Evolutionary conservation across 495 filamentous ascomycete genomes (phyloP), one percentile per base, ranked within the genome.

Genomic region (Talaromyces liani): DNA sequence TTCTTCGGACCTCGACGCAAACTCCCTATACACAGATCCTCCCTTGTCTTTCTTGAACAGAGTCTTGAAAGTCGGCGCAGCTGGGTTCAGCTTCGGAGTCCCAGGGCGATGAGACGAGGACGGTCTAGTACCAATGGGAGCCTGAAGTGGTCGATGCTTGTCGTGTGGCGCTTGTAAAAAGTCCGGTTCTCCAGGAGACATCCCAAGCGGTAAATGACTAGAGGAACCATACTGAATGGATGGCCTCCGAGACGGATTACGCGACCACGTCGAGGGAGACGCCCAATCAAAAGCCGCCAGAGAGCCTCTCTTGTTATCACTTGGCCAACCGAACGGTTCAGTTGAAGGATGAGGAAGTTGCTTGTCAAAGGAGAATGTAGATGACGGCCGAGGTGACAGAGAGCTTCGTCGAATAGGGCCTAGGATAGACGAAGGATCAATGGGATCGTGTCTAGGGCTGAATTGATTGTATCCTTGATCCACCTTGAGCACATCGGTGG

Each of bases 351-450:
- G 83, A 1, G 90, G 88, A 54, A 93, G 80, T 45, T 76, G 70
- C 41, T 83, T 83, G 59, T 94, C 91, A 58, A 87, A 87, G 0
- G 91, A 93, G 7, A 90, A 87, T 29, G 89, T 90, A 14, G 91
- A 93, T 2, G 87, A 83, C 25, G 91, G 91, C 27, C 91, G 79
- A 2, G 90, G 88, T 39, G 89, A 91, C 58, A 88, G 79, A 14
- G 87, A 82, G 56, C 87, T 85, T 18, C 87, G 79, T 60, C 77
- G 71, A 69, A 80, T 70, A 24, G 85, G 80, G 29, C 85, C 82
- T 16, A 82, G 73, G 25, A 83, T 75, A 18, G 77, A 77, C 8
- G 78, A 73, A 5, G 84, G 77, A 62, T 87, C 85, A 47, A 85
- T 78, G 4, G 82, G 79, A 65, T 87, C 86, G 61, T 83, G 78